These are phyloP conservation scores for Davidsoniella neocaledoniae DNA, from an alignment of 2,329 filamentous ascomycete genomes.

Conservation along the genomic window DNA sequence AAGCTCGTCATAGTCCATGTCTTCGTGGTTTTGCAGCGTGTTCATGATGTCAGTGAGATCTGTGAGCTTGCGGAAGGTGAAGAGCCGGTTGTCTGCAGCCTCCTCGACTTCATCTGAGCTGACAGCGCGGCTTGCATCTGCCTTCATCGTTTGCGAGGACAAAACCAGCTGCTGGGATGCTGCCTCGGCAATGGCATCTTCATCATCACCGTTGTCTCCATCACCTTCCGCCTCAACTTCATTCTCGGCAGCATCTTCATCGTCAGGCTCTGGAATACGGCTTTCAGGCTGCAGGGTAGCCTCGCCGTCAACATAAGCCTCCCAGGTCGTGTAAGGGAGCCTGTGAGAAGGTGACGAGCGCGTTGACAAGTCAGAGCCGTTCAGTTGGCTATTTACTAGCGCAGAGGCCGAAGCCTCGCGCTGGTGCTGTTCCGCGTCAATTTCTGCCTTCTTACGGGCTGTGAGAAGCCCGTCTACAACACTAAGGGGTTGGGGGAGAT, in stretches of 20 bases:
- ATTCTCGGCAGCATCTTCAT: constrained; percentile 14
- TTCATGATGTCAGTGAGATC: constrained; percentile 8
- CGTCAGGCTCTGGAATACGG: constrained; percentile 14
- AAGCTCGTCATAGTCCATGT: constrained; percentile 30
- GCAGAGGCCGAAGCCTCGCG: background rate
- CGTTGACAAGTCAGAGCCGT: background rate
- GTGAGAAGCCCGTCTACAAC: constrained; percentile 4
- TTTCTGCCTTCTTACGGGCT: background rate
- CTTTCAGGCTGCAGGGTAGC: constrained; percentile 24
- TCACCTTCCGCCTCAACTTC: constrained; percentile 17
- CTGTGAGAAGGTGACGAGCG: background rate
- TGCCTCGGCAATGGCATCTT: constrained; percentile 8
- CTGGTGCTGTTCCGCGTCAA: constrained; percentile 1
- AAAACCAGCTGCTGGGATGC: background rate
- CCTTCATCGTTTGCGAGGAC: background rate
- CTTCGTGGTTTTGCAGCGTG: constrained; percentile 30
- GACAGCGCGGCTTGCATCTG: constrained; percentile 13
- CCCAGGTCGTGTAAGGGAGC: constrained; percentile 23
- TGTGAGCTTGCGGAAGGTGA: constrained; percentile 5
- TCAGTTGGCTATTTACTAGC: background rate
- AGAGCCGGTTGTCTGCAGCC: constrained; percentile 4
- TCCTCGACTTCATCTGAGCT: constrained; percentile 14
- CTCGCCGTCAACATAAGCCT: constrained; percentile 25
- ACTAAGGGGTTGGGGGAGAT: constrained; percentile 3
- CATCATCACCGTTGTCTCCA: constrained; percentile 17